These are phyloP conservation scores for Prunus mira DNA, from an alignment of 306 rosid genomes.

Conservation along the genomic window DNA sequence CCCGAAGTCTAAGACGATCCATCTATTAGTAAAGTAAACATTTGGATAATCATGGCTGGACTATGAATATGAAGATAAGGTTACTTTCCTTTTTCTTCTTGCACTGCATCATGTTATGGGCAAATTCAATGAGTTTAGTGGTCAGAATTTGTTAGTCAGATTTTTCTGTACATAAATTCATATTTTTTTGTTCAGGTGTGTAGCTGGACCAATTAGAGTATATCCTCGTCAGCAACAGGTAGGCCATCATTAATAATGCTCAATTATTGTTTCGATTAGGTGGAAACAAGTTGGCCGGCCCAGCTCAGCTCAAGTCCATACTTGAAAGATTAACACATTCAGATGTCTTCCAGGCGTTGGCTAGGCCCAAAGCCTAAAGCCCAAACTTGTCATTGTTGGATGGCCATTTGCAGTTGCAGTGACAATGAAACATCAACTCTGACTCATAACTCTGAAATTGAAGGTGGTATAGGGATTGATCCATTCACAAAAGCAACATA, in stretches of 20 bases:
- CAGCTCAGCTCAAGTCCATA: not conserved
- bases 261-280: not conserved
- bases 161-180: not conserved
- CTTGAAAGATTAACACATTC: too few relatives aligned
- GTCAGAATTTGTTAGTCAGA: not conserved
- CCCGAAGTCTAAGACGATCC: too few relatives aligned
- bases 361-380: too few relatives aligned
- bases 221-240: not conserved
- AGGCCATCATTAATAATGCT: not conserved
- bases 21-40: not conserved
- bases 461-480: not conserved
- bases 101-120: not conserved
- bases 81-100: not conserved
- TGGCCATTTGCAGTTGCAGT: not conserved
- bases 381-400: too few relatives aligned
- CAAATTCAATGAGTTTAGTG: not conserved
- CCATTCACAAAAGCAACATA: constrained; percentile 9
- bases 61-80: not conserved
- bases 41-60: not conserved
- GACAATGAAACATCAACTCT: not conserved
- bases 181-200: not conserved
- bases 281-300: not conserved
- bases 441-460: not conserved
- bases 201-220: not conserved
- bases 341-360: too few relatives aligned